phyloP scores from a whole-genome alignment of 1,139 yeast genomes.

The Torulaspora globosa region DNA sequence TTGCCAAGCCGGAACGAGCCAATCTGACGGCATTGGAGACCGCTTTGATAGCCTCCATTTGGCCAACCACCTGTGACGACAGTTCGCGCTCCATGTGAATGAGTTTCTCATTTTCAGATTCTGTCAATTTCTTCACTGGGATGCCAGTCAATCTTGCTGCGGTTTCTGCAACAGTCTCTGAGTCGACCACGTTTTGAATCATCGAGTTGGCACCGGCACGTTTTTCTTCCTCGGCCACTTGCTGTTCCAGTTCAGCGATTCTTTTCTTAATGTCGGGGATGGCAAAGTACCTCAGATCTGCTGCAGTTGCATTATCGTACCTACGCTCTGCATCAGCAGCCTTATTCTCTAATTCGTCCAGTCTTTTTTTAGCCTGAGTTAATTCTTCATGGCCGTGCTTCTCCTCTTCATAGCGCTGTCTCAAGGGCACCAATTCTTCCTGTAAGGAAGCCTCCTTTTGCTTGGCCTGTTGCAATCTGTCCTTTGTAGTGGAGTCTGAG shows the following conservation, averaged over 20 bases:
- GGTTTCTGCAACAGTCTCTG: constrained; percentile 93
- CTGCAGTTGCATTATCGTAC: constrained; percentile 89
- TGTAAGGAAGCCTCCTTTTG: constrained; percentile 78
- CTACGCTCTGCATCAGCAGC: constrained; percentile 97
- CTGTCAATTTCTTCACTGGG: constrained; percentile 94
- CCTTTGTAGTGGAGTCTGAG: constrained; percentile 81
- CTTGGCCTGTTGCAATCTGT: constrained; percentile 73
- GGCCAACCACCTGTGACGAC: constrained; percentile 86
- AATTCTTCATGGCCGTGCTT: constrained; percentile 88
- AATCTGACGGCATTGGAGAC: constrained; percentile 92
- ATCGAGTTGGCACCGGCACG: constrained; percentile 59
- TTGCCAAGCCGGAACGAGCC: constrained; percentile 91
- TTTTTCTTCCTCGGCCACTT: constrained; percentile 72
- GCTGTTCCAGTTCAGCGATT: constrained; percentile 67
- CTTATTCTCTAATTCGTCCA: constrained; percentile 87
- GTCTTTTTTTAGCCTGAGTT: constrained; percentile 79
- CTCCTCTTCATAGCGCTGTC: constrained; percentile 82
- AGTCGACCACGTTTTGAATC: constrained; percentile 83
- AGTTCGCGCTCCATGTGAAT: constrained; percentile 91
- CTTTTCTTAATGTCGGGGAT: constrained; percentile 84
- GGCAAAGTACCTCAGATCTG: constrained; percentile 94
- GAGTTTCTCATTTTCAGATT: constrained; percentile 89
- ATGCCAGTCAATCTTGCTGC: constrained; percentile 97
- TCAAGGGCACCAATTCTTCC: constrained; percentile 79
- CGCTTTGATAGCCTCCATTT: constrained; percentile 91